Percentiles rank a stretch among this genome's conserved stretches.
phyloP scores from a whole-genome alignment of 192 early-diverging fungal genomes.

The Linnemannia exigua region DNA sequence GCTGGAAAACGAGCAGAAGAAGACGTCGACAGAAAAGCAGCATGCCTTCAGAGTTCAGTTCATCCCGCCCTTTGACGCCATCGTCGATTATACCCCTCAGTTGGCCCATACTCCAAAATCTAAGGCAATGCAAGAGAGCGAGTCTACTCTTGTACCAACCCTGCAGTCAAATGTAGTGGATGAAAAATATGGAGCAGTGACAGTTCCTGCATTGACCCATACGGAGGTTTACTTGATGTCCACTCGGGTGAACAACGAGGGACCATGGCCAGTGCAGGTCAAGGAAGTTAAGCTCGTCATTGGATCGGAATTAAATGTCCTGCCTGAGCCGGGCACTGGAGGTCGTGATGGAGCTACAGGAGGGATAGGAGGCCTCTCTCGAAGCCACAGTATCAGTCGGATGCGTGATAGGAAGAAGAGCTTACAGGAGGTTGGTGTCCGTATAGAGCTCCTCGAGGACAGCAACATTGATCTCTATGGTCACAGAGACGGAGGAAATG shows the following conservation, averaged over 20 bases:
- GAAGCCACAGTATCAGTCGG: constrained; percentile 45
- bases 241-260: constrained; percentile 51
- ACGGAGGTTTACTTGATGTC: constrained; percentile 38
- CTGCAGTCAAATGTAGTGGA: constrained; percentile 25
- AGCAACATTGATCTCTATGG: background rate
- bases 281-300: constrained; percentile 39
- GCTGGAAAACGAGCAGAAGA: constrained; percentile 33
- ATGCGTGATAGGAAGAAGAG: constrained; percentile 24
- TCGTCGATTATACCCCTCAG: constrained; percentile 56
- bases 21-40: constrained; percentile 65
- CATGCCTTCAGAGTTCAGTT: constrained; percentile 70
- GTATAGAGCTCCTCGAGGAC: constrained; percentile 35
- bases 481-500: background rate
- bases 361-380: background rate
- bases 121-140: background rate
- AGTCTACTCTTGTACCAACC: constrained; percentile 9
- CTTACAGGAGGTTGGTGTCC: constrained; percentile 32
- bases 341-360: constrained; percentile 1
- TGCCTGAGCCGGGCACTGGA: background rate
- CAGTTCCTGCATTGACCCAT: constrained; percentile 60
- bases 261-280: constrained; percentile 48
- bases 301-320: constrained; percentile 9
- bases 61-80: constrained; percentile 66
- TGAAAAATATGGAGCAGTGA: constrained; percentile 64
- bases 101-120: constrained; percentile 31